Evolutionary conservation across 352 stramenopile genomes (phyloP).

Genomic region (Globisporangium orthogonon): DNA sequence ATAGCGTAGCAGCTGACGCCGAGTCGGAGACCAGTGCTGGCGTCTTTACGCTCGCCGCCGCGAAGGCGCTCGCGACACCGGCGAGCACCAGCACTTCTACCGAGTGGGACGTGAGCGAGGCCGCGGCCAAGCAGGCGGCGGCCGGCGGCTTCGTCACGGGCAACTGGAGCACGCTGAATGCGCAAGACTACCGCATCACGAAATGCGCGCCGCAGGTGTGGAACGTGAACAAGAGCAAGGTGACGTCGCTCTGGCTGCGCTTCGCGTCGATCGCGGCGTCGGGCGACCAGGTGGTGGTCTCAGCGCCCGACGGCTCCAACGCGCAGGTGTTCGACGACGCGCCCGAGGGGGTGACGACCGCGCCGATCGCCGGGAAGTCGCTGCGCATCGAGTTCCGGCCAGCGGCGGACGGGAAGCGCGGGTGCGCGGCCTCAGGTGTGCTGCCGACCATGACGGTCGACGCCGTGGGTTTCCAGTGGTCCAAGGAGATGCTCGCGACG

Average conservation of each 20-base stretch:
- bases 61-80: slow-evolving; percentile 1
- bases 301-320: slow-evolving; percentile 25
- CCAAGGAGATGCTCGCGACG: slow-evolving; percentile 20
- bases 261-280: slow-evolving; percentile 26
- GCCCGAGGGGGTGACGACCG: slow-evolving; percentile 22
- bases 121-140: slow-evolving; percentile 9
- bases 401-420: slow-evolving; percentile 13
- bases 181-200: slow-evolving; percentile 29
- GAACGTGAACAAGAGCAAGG: slow-evolving; percentile 41
- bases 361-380: slow-evolving; percentile 21
- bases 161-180: slow-evolving; percentile 21
- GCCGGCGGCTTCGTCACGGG: slow-evolving; percentile 34
- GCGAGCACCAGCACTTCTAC: not conserved
- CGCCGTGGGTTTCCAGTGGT: slow-evolving; percentile 30
- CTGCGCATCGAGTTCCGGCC: slow-evolving; percentile 41
- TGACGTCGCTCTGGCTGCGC: slow-evolving; percentile 30
- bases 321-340: slow-evolving; percentile 18
- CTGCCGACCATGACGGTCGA: slow-evolving; percentile 23
- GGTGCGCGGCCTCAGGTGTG: slow-evolving; percentile 10
- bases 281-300: slow-evolving; percentile 34
- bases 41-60: slow-evolving; percentile 7
- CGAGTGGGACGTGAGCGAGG: slow-evolving; percentile 6
- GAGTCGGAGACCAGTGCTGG: not conserved
- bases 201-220: slow-evolving; percentile 34
- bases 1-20: not conserved